Percentiles rank a stretch among this genome's conserved stretches.
Conservation (phyloP, 2,329 filamentous ascomycete genomes). For the Colletotrichum destructivum region DNA sequence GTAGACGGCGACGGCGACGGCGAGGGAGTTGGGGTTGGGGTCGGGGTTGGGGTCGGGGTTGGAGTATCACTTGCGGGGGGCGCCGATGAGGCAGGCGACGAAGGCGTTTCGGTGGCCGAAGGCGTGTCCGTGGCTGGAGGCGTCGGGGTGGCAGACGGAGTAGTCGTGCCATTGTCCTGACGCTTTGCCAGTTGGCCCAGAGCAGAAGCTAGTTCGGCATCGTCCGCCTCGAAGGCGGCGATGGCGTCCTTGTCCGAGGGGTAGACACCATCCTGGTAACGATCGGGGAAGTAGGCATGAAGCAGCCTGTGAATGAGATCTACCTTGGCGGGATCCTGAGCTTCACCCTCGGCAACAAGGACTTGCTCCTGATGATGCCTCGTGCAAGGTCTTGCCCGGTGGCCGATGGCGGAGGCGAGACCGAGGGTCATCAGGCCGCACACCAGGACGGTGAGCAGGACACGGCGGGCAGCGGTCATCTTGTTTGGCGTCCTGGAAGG, state of each 20-base stretch:
- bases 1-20: conserved; percentile 36
- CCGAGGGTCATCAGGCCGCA: conserved; percentile 46
- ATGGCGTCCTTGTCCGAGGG: conserved; percentile 75
- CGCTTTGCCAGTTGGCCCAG: conserved; percentile 77
- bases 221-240: conserved; percentile 72
- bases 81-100: conserved; percentile 27
- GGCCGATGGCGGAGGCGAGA: conserved; percentile 44
- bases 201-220: conserved; percentile 74
- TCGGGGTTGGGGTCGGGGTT: conserved; percentile 42
- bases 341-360: conserved; percentile 12
- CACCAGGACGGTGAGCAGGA: conserved; percentile 44
- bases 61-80: conserved; percentile 36
- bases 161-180: conserved; percentile 57
- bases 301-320: conserved; percentile 77
- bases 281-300: conserved; percentile 72
- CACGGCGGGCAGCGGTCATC: conserved; percentile 44
- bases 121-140: conserved; percentile 40
- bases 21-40: conserved; percentile 46
- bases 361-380: conserved; percentile 34
- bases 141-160: conserved; percentile 29
- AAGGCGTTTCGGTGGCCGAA: conserved; percentile 41
- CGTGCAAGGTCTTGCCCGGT: conserved; percentile 30
- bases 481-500: conserved; percentile 30
- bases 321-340: conserved; percentile 60
- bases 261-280: conserved; percentile 79